These are phyloP conservation scores for Ceratorhiza oryzae-sativae DNA, from an alignment of 1,284 basidiomycete genomes.

Conservation along the genomic window DNA sequence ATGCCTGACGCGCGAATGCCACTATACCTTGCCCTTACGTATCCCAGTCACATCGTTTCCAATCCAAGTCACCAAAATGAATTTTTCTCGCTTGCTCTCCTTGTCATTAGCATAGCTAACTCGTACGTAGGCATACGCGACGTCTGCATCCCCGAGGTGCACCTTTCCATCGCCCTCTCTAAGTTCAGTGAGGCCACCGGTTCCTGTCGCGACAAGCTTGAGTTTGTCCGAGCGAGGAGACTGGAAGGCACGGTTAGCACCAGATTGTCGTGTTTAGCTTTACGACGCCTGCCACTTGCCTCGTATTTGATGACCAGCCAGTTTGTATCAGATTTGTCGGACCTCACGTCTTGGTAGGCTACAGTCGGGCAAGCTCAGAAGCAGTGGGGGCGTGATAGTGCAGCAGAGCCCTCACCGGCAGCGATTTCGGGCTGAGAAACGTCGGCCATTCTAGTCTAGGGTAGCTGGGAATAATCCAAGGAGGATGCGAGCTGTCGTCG, in stretches of 20 bases:
- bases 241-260: constrained; percentile 50
- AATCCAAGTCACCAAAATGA: constrained; percentile 90
- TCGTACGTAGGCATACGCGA: constrained; percentile 83
- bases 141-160: constrained; percentile 74
- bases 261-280: not conserved
- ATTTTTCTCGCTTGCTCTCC: constrained; percentile 87
- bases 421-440: constrained; percentile 77
- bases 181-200: constrained; percentile 79
- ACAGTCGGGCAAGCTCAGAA: constrained; percentile 28
- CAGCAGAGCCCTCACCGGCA: constrained; percentile 64
- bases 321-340: constrained; percentile 80
- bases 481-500: constrained; percentile 29
- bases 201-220: constrained; percentile 75
- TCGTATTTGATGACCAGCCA: constrained; percentile 90
- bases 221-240: constrained; percentile 86
- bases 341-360: constrained; percentile 88
- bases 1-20: too few relatives aligned
- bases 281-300: constrained; percentile 56
- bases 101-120: constrained; percentile 87
- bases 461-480: not conserved
- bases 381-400: not conserved
- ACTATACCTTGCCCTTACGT: constrained; percentile 84
- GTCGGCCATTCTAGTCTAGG: constrained; percentile 60
- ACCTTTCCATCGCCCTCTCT: constrained; percentile 58
- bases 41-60: constrained; percentile 85